phyloP scores from a whole-genome alignment of 257 asterid species.

The Apocynum venetum region DNA sequence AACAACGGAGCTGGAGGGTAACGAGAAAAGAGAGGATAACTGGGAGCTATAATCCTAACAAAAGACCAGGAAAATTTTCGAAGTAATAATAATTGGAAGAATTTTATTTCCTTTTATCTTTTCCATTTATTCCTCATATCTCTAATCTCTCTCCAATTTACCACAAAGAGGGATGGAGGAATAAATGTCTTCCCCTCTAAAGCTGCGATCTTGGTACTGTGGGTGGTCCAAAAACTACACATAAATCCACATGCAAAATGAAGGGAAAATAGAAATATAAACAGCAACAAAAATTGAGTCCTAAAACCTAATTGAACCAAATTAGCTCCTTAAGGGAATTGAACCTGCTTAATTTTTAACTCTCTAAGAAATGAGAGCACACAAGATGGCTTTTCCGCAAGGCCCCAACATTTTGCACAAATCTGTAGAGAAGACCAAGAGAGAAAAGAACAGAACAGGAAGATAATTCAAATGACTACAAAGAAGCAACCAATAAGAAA shows the following conservation, averaged over 20 bases:
- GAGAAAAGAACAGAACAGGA: background rate
- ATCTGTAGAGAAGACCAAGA: background rate
- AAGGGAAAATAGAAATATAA: background rate
- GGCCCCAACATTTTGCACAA: background rate
- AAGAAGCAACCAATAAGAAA: background rate
- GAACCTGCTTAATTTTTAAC: too few species aligned
- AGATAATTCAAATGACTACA: background rate
- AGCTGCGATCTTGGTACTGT: conserved; percentile 2
- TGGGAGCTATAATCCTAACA: background rate
- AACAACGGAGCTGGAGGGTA: background rate
- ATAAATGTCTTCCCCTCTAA: background rate
- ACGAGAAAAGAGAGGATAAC: background rate
- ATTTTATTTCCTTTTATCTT: background rate
- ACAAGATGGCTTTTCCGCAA: background rate
- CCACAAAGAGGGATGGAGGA: background rate
- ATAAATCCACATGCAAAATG: conserved; percentile 11
- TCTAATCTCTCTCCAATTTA: background rate
- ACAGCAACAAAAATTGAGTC: background rate
- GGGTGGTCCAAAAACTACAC: background rate
- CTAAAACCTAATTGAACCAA: background rate
- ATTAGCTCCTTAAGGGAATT: background rate
- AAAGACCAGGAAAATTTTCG: background rate
- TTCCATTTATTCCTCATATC: background rate
- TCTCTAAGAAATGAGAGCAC: background rate
- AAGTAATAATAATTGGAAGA: background rate